phyloP scores from a whole-genome alignment of 495 filamentous ascomycete genomes.

The Staphylotrichum longicolle region DNA sequence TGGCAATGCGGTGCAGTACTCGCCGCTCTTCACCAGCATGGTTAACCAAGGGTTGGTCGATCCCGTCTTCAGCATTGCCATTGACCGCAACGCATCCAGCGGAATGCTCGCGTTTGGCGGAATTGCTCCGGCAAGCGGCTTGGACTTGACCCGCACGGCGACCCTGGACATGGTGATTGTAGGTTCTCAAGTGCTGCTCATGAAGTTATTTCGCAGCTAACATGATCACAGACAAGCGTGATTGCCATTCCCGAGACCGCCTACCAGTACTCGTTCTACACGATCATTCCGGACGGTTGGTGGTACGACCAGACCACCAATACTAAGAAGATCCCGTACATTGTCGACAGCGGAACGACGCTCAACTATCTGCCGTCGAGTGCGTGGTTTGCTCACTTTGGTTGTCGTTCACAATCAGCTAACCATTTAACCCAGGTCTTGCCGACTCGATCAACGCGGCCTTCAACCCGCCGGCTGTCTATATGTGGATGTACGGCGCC shows the following conservation, averaged over 20 bases:
- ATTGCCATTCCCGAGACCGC: slow-evolving; percentile 27
- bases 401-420: not conserved
- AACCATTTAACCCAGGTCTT: slow-evolving; percentile 30
- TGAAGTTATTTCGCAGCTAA: not conserved
- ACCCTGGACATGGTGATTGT: slow-evolving; percentile 44
- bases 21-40: slow-evolving; percentile 59
- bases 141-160: slow-evolving; percentile 31
- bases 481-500: slow-evolving; percentile 41
- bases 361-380: slow-evolving; percentile 43
- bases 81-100: slow-evolving; percentile 39
- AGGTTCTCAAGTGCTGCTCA: slow-evolving; percentile 2
- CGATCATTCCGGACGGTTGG: slow-evolving; percentile 42
- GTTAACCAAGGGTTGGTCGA: slow-evolving; percentile 49
- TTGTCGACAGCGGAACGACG: slow-evolving; percentile 51
- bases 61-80: slow-evolving; percentile 56
- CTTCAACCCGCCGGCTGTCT: slow-evolving; percentile 56
- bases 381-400: slow-evolving; percentile 15
- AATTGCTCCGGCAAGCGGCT: slow-evolving; percentile 35
- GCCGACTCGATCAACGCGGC: slow-evolving; percentile 50
- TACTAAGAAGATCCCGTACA: slow-evolving; percentile 41
- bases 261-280: slow-evolving; percentile 43
- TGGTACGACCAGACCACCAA: slow-evolving; percentile 33
- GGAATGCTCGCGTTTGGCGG: slow-evolving; percentile 56
- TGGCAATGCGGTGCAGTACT: slow-evolving; percentile 45
- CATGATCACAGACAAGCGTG: slow-evolving; percentile 28